phyloP scores from a whole-genome alignment of 345 rosid genomes.

The Corchorus capsularis region DNA sequence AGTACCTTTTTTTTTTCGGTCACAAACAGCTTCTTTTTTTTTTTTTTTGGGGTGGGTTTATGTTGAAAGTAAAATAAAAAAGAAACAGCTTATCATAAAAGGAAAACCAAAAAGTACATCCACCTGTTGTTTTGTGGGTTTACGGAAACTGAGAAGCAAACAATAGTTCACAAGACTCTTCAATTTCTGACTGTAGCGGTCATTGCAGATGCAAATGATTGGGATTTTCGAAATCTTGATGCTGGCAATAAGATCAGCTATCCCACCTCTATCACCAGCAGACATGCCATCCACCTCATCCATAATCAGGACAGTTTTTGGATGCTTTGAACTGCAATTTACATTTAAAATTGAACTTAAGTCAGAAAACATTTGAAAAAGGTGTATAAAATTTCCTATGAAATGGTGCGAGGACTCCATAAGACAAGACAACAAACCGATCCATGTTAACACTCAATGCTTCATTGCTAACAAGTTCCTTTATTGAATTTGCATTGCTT shows the following conservation, averaged over 20 bases:
- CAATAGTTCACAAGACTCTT: constrained; percentile 93
- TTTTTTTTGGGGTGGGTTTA: too few relatives aligned
- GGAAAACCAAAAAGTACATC: constrained; percentile 10
- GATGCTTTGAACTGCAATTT: constrained; percentile 65
- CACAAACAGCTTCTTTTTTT: not conserved
- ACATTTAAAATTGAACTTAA: constrained; percentile 20
- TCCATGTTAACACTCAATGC: constrained; percentile 62
- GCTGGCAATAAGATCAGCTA: constrained; percentile 97
- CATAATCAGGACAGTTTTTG: constrained; percentile 88
- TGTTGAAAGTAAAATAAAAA: not conserved
- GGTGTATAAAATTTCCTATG: not conserved
- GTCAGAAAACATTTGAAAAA: not conserved
- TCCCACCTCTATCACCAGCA: constrained; percentile 99
- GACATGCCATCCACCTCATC: constrained; percentile 99
- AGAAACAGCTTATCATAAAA: not conserved
- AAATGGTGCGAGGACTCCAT: constrained; percentile 10
- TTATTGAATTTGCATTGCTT: constrained; percentile 91
- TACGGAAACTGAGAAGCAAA: constrained; percentile 74
- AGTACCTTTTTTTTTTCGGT: not conserved
- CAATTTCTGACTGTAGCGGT: constrained; percentile 95
- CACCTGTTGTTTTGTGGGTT: constrained; percentile 97
- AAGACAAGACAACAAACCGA: constrained; percentile 42
- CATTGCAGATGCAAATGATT: constrained; percentile 96
- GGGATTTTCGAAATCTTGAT: constrained; percentile 93
- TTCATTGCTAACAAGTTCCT: constrained; percentile 94